A percentile compares a stretch with the other conserved stretches of the same genome.
phyloP scores from a whole-genome alignment of 2,329 filamentous ascomycete species.

The Plectosphaerella plurivora region DNA sequence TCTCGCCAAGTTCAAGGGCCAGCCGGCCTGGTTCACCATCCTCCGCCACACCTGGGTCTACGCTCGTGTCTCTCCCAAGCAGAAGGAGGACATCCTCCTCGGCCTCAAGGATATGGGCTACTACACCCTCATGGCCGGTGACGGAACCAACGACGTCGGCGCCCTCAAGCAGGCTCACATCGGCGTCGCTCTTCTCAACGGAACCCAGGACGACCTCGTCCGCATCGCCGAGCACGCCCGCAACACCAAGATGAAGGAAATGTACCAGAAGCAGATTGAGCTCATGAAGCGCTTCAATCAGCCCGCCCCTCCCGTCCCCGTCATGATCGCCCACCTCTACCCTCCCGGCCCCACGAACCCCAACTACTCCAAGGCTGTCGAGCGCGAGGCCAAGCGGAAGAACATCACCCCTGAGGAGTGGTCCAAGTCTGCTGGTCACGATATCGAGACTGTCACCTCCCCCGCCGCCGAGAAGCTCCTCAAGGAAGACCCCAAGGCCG shows the following conservation, averaged over 20 bases:
- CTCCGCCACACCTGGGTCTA: slow-evolving; percentile 95
- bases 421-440: slow-evolving; percentile 47
- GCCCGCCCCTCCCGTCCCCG: slow-evolving; percentile 84
- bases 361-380: slow-evolving; percentile 88
- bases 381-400: slow-evolving; percentile 79
- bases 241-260: slow-evolving; percentile 95
- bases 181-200: slow-evolving; percentile 92
- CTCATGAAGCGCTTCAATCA: slow-evolving; percentile 97
- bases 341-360: slow-evolving; percentile 87
- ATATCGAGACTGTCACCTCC: slow-evolving; percentile 61
- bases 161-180: slow-evolving; percentile 98
- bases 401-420: slow-evolving; percentile 59
- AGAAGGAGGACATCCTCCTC: slow-evolving; percentile 97
- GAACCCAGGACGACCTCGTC: slow-evolving; percentile 83
- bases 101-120: slow-evolving; percentile 96
- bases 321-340: slow-evolving; percentile 88
- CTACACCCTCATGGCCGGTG: slow-evolving; percentile 97
- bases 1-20: slow-evolving; percentile 79
- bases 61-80: slow-evolving; percentile 94
- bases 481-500: slow-evolving; percentile 45
- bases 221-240: slow-evolving; percentile 91
- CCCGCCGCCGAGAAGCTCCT: slow-evolving; percentile 59
- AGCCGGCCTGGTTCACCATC: slow-evolving; percentile 70
- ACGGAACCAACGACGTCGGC: slow-evolving; percentile 97
- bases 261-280: slow-evolving; percentile 92